Base-by-base conservation (phyloP, 768 basidiomycete species). In the Chalciporus chontae region DNA sequence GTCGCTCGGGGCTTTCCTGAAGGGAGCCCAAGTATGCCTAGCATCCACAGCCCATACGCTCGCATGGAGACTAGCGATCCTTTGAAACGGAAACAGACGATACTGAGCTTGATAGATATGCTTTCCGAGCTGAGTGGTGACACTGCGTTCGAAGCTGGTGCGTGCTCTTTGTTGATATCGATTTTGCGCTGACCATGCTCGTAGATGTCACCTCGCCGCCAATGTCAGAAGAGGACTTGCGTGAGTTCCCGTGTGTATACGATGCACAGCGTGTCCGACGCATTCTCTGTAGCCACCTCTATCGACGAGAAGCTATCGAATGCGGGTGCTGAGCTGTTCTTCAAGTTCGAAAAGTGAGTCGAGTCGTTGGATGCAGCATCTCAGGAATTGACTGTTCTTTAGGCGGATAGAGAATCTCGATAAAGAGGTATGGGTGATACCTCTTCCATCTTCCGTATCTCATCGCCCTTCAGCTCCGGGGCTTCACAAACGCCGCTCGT, bases 401-500 rank as follows among this genome's bases (percentile, higher is more conserved):
- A 80, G 79, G 54, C 71, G 74, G 7, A 66, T 80, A 42, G 71
- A 71, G 23, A 76, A 70, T 40, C 64, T 80, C 8, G 78, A 79
- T 63, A 72, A 71, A 51, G 76, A 81, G 67, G 69, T 61, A 69
- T 52, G 34, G 34, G 67, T 37, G n/a, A 8, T 41, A 24, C 23
- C 4, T 36, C 32, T 32, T 31, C 31, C 19, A n/a, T 45, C 2
- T 56, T 45, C 47, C 48, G 19, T 44, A 21, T 23, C 56, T 60
- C 49, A 61, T 46, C 21, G 40, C 19, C 50, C 2, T 14, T 40
- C 45, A 78, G 74, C 73, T 80, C 9, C 71, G 77, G 8, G 76
- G 76, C 59, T 80, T 79, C 53, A 73, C 75, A 23, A 79, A 79
- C 19, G 77, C 79, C 8, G 77, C 78, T 17, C 76, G 79, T 15